Conservation (phyloP, 768 basidiomycete genomes). For the Leccinellum albellum region DNA sequence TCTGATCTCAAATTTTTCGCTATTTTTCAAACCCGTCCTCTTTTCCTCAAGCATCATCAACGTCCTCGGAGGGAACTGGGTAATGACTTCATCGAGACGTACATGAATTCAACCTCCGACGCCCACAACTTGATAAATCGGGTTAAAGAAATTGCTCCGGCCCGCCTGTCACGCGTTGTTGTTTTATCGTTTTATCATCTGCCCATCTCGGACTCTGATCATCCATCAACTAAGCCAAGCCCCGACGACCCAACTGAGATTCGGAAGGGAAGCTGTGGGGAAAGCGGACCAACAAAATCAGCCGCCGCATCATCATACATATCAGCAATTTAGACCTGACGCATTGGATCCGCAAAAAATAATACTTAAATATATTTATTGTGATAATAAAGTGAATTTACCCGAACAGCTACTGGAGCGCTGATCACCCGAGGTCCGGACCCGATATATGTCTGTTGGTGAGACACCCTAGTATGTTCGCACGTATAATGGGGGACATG, state of each 20-base stretch:
- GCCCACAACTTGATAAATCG: background rate
- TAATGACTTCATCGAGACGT: constrained; percentile 24
- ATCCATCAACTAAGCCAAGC: background rate
- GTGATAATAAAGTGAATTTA: background rate
- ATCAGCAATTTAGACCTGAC: constrained; percentile 1
- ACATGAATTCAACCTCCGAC: constrained; percentile 8
- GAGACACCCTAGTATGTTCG: background rate
- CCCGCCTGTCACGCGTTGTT: background rate
- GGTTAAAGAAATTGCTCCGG: background rate
- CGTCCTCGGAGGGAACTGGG: constrained; percentile 12
- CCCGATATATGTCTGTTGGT: constrained; percentile 16
- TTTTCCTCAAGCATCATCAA: background rate
- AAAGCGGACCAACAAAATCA: constrained; percentile 4
- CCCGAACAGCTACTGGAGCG: constrained; percentile 1
- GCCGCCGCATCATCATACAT: background rate
- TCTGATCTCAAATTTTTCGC: constrained; percentile 1
- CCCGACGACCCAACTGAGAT: background rate
- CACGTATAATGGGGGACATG: background rate
- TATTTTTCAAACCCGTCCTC: constrained; percentile 1
- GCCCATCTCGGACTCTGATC: constrained; percentile 28
- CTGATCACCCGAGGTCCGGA: constrained; percentile 16
- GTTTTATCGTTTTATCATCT: constrained; percentile 5
- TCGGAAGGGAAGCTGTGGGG: constrained; percentile 12
- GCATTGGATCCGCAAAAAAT: background rate
- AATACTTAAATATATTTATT: background rate